Evolutionary conservation across 2,329 filamentous ascomycete genomes (phyloP).

Genomic region (Davidsoniella eucalypti): DNA sequence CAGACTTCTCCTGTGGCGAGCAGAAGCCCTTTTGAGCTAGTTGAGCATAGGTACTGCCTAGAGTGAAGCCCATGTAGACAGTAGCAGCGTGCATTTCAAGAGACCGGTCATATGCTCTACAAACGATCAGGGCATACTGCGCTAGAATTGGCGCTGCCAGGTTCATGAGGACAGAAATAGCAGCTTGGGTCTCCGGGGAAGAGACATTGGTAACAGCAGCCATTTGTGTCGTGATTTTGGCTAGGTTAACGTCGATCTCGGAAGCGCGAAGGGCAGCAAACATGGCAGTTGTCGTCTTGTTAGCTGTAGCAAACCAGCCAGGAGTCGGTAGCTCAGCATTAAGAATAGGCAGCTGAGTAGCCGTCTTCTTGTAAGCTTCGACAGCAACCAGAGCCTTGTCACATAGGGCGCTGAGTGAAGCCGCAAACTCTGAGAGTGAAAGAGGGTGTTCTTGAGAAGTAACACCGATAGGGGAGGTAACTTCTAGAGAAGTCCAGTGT

Average conservation of each 20-base stretch:
- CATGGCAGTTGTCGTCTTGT: constrained; percentile 7
- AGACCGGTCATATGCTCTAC: constrained; percentile 40
- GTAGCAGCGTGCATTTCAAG: constrained; percentile 50
- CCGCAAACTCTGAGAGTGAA: constrained; percentile 30
- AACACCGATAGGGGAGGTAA: constrained; percentile 16
- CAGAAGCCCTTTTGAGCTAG: constrained; percentile 82
- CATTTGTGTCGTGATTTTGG: constrained; percentile 22
- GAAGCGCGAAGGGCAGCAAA: constrained; percentile 9
- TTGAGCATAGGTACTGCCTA: constrained; percentile 62
- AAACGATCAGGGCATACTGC: constrained; percentile 51
- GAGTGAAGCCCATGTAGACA: constrained; percentile 56
- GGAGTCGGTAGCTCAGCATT: constrained; percentile 23
- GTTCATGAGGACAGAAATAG: constrained; percentile 29
- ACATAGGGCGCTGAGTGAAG: constrained; percentile 44
- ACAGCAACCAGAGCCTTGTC: constrained; percentile 66
- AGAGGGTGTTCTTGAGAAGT: constrained; percentile 12
- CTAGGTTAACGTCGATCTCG: constrained; percentile 21
- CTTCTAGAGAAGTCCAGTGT: constrained; percentile 39
- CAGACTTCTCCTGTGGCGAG: constrained; percentile 65
- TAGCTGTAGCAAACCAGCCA: constrained; percentile 30
- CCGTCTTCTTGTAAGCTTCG: constrained; percentile 48
- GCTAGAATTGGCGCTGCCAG: constrained; percentile 53
- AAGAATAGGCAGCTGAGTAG: constrained; percentile 31
- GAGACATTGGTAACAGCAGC: neutral
- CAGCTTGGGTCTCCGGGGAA: neutral